phyloP scores from a whole-genome alignment of 2,329 filamentous ascomycete species.

The Ampelomyces quisqualis region DNA sequence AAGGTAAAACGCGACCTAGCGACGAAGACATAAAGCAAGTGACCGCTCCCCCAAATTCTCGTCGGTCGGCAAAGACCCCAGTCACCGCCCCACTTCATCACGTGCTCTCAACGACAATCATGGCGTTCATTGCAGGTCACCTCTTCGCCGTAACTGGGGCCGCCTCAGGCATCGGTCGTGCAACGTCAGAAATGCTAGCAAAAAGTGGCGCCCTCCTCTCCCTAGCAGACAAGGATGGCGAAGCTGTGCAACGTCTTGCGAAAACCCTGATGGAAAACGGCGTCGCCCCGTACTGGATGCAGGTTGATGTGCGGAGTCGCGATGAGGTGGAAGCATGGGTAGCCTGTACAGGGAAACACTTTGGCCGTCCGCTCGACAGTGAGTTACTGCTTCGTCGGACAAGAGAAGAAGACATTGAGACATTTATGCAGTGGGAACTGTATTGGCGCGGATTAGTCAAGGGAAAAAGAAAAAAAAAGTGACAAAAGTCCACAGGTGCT shows the following conservation, averaged over 20 bases:
- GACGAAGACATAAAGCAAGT: neutral
- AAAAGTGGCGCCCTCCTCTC: conserved; percentile 5
- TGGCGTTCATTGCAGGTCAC: neutral
- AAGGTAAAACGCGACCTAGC: neutral
- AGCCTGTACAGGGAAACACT: neutral
- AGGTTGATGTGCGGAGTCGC: conserved; percentile 39
- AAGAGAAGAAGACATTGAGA: neutral
- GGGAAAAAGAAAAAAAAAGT: neutral
- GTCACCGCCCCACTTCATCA: neutral
- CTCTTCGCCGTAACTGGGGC: conserved; percentile 15
- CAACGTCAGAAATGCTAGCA: conserved; percentile 8
- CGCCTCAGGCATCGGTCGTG: conserved; percentile 15
- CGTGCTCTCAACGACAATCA: neutral
- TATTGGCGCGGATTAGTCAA: no score
- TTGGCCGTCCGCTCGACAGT: neutral
- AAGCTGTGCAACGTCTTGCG: conserved; percentile 15
- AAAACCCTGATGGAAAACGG: conserved; percentile 12
- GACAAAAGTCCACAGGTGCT: neutral
- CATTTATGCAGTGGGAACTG: no score
- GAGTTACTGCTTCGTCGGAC: neutral
- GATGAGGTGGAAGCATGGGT: conserved; percentile 40
- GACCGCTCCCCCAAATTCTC: neutral
- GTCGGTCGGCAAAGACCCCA: neutral
- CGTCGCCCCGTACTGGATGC: conserved; percentile 6
- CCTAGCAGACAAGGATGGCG: conserved; percentile 9